Conservation (phyloP, 306 rosid species). For the Echinosophora koreensis region DNA sequence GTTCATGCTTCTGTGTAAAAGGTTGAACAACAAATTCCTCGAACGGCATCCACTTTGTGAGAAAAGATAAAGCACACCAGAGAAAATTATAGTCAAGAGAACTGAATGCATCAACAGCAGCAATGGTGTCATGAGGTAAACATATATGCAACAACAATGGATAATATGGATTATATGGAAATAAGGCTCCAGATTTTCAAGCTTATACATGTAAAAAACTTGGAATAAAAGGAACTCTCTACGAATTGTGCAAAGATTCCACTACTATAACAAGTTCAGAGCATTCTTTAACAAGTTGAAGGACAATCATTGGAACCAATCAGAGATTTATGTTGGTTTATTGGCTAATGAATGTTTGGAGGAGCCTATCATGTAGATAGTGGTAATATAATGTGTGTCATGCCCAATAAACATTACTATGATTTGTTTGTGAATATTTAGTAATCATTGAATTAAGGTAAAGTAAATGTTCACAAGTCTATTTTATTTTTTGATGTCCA, state of each 20-base stretch:
- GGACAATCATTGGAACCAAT: slow-evolving; percentile 4
- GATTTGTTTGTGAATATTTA: neutral
- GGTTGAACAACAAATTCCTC: slow-evolving; percentile 56
- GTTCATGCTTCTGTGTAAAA: slow-evolving; percentile 55
- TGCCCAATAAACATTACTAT: neutral
- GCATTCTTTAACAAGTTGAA: slow-evolving; percentile 24
- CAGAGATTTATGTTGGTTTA: slow-evolving; percentile 12
- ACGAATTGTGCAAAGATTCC: slow-evolving; percentile 15
- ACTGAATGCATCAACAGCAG: neutral
- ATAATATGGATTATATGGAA: neutral
- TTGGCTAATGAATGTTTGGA: neutral
- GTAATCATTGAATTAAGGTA: neutral
- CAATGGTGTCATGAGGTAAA: neutral
- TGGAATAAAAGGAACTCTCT: neutral
- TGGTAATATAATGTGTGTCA: neutral
- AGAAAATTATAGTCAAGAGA: neutral
- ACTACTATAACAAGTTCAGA: slow-evolving; percentile 8
- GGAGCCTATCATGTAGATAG: neutral
- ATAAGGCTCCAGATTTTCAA: neutral
- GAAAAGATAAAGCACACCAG: slow-evolving; percentile 35
- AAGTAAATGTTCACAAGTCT: slow-evolving; percentile 5
- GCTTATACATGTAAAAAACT: neutral
- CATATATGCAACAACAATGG: neutral
- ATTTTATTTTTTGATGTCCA: neutral
- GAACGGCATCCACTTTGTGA: slow-evolving; percentile 58